Evolutionary conservation across 768 basidiomycete species (phyloP).

Genomic region (Pilatotrama ljubarskyi): DNA sequence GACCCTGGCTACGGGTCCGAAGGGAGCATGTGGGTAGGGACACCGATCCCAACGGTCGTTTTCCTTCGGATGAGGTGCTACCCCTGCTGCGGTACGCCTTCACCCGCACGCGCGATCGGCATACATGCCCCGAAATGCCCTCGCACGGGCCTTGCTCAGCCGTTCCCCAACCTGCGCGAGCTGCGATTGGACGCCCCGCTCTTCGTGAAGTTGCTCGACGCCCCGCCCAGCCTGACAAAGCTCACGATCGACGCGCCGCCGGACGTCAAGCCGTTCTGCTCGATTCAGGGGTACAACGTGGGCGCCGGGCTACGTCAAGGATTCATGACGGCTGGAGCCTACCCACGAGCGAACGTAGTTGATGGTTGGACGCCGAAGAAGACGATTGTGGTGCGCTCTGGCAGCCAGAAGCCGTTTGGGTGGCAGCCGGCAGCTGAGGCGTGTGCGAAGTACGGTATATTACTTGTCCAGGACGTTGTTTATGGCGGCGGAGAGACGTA

Average conservation of each 20-base stretch:
- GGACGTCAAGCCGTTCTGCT: background rate
- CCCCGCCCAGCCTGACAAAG: background rate
- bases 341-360: no score
- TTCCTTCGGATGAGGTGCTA: background rate
- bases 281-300: background rate
- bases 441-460: no score
- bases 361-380: no score
- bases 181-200: background rate
- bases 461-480: no score
- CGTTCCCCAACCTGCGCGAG: background rate
- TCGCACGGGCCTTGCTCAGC: background rate
- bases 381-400: no score
- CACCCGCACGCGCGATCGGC: background rate
- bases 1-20: background rate
- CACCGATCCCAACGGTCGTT: background rate
- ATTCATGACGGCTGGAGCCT: background rate
- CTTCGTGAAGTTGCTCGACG: conserved; percentile 1
- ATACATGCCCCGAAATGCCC: background rate
- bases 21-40: background rate
- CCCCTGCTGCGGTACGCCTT: background rate
- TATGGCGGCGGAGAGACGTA: background rate
- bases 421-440: no score
- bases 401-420: no score
- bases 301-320: background rate
- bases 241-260: conserved; percentile 6